Percentiles rank a stretch among this genome's conserved stretches.
phyloP scores from a whole-genome alignment of 306 rosid genomes.

The Crotalaria pallida region DNA sequence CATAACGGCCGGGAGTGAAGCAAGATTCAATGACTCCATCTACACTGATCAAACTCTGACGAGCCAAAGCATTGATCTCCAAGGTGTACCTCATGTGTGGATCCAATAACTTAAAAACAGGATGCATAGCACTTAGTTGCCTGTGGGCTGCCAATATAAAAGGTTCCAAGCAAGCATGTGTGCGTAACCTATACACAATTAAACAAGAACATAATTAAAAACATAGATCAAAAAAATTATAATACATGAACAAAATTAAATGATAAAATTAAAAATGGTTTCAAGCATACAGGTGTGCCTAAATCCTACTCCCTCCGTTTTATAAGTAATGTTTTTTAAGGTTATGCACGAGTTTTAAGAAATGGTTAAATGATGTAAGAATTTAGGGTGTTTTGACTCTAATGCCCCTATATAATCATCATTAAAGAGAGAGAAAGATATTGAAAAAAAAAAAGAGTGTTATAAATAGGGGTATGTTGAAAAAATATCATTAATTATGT shows the following conservation, averaged over 20 bases:
- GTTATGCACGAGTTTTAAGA: too few relatives aligned
- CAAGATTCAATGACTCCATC: slow-evolving; percentile 76
- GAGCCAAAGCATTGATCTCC: slow-evolving; percentile 78
- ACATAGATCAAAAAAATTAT: background rate
- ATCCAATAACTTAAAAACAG: slow-evolving; percentile 75
- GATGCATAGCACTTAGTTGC: slow-evolving; percentile 91
- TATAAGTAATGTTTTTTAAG: too few relatives aligned
- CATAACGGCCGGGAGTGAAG: slow-evolving; percentile 88
- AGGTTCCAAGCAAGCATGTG: slow-evolving; percentile 78
- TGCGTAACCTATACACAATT: slow-evolving; percentile 56
- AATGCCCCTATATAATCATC: too few relatives aligned
- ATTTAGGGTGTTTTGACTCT: too few relatives aligned
- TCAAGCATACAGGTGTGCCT: slow-evolving; percentile 65
- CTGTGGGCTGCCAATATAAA: slow-evolving; percentile 84
- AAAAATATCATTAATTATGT: too few relatives aligned
- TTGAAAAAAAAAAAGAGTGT: too few relatives aligned
- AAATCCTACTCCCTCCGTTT: too few relatives aligned
- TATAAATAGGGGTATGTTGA: too few relatives aligned
- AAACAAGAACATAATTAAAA: background rate
- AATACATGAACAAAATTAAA: background rate
- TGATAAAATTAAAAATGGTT: slow-evolving; percentile 53
- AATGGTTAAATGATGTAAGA: too few relatives aligned
- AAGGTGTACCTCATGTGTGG: slow-evolving; percentile 96
- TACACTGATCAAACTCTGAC: slow-evolving; percentile 59
- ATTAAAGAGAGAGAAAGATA: too few relatives aligned